A percentile compares a stretch with the other conserved stretches of the same genome.
phyloP scores from a whole-genome alignment of 176 grass and related monocot species.

The Neostapfia colusana region DNA sequence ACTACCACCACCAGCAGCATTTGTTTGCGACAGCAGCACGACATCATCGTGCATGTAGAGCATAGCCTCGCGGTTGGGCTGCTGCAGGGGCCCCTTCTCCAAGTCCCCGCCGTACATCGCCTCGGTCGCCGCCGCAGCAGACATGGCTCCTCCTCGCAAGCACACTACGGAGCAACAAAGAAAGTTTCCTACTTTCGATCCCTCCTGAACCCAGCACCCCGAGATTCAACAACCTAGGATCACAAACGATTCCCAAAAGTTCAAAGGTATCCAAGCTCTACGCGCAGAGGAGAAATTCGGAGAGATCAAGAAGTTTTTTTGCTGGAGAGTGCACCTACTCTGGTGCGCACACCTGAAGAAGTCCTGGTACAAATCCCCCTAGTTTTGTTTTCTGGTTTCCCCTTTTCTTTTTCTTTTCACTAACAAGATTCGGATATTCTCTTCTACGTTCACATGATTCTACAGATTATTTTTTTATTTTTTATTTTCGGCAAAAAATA shows the following conservation, averaged over 20 bases:
- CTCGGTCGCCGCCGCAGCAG: slow-evolving; percentile 25
- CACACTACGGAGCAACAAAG: background rate
- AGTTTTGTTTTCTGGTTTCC: background rate
- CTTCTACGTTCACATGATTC: background rate
- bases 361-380: background rate
- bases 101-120: slow-evolving; percentile 26
- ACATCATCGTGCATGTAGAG: slow-evolving; percentile 40
- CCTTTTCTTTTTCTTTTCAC: slow-evolving; percentile 1
- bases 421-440: slow-evolving; percentile 32
- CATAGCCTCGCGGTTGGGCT: slow-evolving; percentile 1
- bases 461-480: background rate
- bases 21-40: background rate
- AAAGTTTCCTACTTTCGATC: background rate
- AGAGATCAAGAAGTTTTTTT: slow-evolving; percentile 8
- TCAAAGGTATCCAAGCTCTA: background rate
- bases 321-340: slow-evolving; percentile 2
- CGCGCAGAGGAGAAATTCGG: background rate
- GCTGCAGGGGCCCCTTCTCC: slow-evolving; percentile 39
- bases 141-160: slow-evolving; percentile 40
- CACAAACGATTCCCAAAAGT: slow-evolving; percentile 8
- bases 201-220: background rate
- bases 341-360: background rate
- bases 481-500: too few species aligned
- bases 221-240: background rate
- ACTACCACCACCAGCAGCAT: background rate